These are phyloP conservation scores for Sporothrix phasma DNA, from an alignment of 2,329 filamentous ascomycete species.

Conservation along the genomic window DNA sequence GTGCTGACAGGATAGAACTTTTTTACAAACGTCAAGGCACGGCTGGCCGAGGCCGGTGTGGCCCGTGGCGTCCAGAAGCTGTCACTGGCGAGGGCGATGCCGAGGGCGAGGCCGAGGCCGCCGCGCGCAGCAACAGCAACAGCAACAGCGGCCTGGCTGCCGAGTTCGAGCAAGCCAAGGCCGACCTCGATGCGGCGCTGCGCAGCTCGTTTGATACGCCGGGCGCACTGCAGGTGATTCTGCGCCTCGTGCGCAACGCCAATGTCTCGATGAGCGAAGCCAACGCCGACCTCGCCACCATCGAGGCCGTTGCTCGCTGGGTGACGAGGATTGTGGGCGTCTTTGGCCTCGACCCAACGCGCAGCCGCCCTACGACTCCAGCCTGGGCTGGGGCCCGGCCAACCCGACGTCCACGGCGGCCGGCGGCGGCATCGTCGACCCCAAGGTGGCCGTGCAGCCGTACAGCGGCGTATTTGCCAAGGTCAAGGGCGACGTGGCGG, in stretches of 20 bases:
- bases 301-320: constrained; percentile 42
- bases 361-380: constrained; percentile 29
- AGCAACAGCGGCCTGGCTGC: constrained; percentile 20
- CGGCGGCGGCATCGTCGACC: constrained; percentile 8
- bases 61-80: constrained; percentile 12
- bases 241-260: constrained; percentile 54
- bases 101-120: background rate
- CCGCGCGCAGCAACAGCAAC: background rate
- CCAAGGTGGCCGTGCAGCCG: constrained; percentile 16
- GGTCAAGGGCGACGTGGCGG: constrained; percentile 17
- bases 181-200: constrained; percentile 49
- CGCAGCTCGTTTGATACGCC: constrained; percentile 63
- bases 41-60: constrained; percentile 12
- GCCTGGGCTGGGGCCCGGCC: constrained; percentile 53
- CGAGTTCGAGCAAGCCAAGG: constrained; percentile 44
- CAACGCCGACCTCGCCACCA: constrained; percentile 16
- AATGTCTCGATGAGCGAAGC: constrained; percentile 33
- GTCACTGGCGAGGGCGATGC: constrained; percentile 10
- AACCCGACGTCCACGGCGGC: constrained; percentile 38
- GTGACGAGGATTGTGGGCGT: constrained; percentile 56
- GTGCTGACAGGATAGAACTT: constrained; percentile 16
- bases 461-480: constrained; percentile 15
- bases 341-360: constrained; percentile 48
- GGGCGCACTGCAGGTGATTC: constrained; percentile 50
- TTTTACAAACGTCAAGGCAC: constrained; percentile 19